These are phyloP conservation scores for Podospora anserina DNA, from an alignment of 495 filamentous ascomycete genomes.

Conservation along the genomic window DNA sequence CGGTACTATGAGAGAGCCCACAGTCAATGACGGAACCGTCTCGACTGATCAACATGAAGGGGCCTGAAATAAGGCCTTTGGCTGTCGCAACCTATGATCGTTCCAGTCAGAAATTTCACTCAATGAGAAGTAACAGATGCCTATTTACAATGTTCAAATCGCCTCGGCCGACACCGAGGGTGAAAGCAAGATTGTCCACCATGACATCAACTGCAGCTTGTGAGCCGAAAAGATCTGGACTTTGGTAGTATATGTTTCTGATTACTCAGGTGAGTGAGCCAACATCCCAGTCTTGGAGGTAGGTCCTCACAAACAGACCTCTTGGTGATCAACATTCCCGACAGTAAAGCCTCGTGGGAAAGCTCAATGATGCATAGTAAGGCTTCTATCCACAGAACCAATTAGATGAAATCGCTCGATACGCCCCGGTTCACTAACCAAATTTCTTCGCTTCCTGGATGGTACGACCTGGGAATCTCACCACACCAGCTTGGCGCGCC, in stretches of 20 bases:
- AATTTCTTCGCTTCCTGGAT: slow-evolving; percentile 38
- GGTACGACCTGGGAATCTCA: slow-evolving; percentile 42
- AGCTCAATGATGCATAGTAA: slow-evolving; percentile 67
- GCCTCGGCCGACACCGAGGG: slow-evolving; percentile 60
- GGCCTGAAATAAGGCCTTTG: slow-evolving; percentile 40
- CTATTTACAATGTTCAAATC: slow-evolving; percentile 61
- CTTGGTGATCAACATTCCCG: slow-evolving; percentile 67
- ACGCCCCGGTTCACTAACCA: slow-evolving; percentile 29
- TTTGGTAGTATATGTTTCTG: slow-evolving; percentile 90
- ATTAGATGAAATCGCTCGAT: background rate
- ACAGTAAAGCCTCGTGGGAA: slow-evolving; percentile 63
- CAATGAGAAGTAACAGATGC: background rate
- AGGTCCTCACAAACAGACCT: slow-evolving; percentile 53
- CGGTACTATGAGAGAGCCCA: slow-evolving; percentile 27
- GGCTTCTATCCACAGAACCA: slow-evolving; percentile 28
- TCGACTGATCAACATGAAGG: slow-evolving; percentile 24
- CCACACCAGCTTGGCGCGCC: slow-evolving; percentile 11
- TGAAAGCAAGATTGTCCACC: slow-evolving; percentile 82
- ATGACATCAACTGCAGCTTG: slow-evolving; percentile 73
- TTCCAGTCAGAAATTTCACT: background rate
- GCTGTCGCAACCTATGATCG: slow-evolving; percentile 57
- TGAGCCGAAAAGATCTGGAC: slow-evolving; percentile 72
- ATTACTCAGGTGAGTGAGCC: background rate
- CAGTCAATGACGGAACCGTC: slow-evolving; percentile 32
- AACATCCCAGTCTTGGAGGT: background rate